A percentile compares a stretch with the other conserved stretches of the same genome.
phyloP scores from a whole-genome alignment of 108 stramenopile species.

The Mediolabrus comicus region DNA sequence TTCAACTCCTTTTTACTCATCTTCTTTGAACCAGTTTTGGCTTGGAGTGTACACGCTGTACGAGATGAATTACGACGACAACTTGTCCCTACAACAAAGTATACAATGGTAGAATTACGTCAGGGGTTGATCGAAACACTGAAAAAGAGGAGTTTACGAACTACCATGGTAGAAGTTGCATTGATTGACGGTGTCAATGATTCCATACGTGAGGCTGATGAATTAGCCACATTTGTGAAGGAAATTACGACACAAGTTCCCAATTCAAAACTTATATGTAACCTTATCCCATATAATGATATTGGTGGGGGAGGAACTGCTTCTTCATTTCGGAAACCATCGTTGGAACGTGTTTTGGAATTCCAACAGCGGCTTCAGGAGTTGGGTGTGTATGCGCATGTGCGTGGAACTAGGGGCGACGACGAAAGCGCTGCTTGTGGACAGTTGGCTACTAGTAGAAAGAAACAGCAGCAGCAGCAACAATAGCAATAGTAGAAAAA shows the following conservation, averaged over 20 bases:
- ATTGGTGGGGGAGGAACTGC: conserved; percentile 49
- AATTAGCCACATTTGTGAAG: conserved; percentile 70
- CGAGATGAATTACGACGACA: conserved; percentile 63
- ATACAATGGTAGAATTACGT: conserved; percentile 72
- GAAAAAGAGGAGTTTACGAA: conserved; percentile 37
- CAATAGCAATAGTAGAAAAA: too few relatives aligned
- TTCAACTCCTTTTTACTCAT: too few relatives aligned
- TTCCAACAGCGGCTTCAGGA: conserved; percentile 68
- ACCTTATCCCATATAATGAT: conserved; percentile 84
- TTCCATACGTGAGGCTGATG: conserved; percentile 65
- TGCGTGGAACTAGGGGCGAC: conserved; percentile 84
- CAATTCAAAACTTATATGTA: conserved; percentile 69
- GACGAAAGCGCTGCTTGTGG: conserved; percentile 88
- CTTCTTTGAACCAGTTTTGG: too few relatives aligned
- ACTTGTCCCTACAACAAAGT: conserved; percentile 78
- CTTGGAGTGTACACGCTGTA: too few relatives aligned
- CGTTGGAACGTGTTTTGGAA: conserved; percentile 42
- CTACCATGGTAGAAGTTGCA: conserved; percentile 79
- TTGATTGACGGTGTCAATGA: conserved; percentile 86
- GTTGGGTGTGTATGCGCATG: conserved; percentile 50
- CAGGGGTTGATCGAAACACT: conserved; percentile 61
- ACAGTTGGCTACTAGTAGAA: conserved; percentile 71
- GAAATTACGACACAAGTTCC: conserved; percentile 51
- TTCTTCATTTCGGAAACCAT: conserved; percentile 50
- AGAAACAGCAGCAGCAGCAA: too few relatives aligned